phyloP scores from a whole-genome alignment of 257 asterid species.

The Nicotiana sylvestris region DNA sequence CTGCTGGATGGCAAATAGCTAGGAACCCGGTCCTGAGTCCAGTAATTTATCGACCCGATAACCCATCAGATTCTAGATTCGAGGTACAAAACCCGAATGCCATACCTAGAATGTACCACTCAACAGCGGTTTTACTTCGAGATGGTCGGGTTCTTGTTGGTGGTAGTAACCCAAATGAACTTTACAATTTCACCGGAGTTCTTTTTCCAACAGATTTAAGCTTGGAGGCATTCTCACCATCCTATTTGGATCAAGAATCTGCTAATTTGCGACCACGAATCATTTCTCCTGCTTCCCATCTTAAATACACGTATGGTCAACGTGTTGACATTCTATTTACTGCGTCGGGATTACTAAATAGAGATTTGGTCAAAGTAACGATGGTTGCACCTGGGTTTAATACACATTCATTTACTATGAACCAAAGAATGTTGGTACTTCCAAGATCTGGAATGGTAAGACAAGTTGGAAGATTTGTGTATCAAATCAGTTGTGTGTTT shows the following conservation, averaged over 20 bases:
- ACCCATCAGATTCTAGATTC: conserved; percentile 16
- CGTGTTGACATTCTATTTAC: conserved; percentile 10
- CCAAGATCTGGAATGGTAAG: conserved; percentile 1
- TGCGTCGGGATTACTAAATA: neutral
- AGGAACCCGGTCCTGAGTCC: conserved; percentile 34
- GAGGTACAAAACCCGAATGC: conserved; percentile 18
- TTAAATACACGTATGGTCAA: conserved; percentile 13
- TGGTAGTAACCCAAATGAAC: conserved; percentile 33
- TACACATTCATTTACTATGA: conserved; percentile 46
- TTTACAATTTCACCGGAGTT: conserved; percentile 8
- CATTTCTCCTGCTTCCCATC: conserved; percentile 14
- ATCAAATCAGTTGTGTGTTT: conserved; percentile 14
- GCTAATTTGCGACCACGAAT: conserved; percentile 22
- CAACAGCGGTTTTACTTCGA: conserved; percentile 26
- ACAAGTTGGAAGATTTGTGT: conserved; percentile 11
- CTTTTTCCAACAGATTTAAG: conserved; percentile 34
- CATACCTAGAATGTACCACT: conserved; percentile 42
- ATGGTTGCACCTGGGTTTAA: conserved; percentile 32
- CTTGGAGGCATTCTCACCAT: conserved; percentile 28
- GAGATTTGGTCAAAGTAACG: conserved; percentile 22
- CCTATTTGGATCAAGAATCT: conserved; percentile 9
- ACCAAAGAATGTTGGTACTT: conserved; percentile 30
- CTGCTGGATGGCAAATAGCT: conserved; percentile 34
- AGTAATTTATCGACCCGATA: conserved; percentile 26
- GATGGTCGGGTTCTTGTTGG: conserved; percentile 39